Base-by-base conservation (phyloP, 352 stramenopile genomes). In the Globisporangium heterothallicum region DNA sequence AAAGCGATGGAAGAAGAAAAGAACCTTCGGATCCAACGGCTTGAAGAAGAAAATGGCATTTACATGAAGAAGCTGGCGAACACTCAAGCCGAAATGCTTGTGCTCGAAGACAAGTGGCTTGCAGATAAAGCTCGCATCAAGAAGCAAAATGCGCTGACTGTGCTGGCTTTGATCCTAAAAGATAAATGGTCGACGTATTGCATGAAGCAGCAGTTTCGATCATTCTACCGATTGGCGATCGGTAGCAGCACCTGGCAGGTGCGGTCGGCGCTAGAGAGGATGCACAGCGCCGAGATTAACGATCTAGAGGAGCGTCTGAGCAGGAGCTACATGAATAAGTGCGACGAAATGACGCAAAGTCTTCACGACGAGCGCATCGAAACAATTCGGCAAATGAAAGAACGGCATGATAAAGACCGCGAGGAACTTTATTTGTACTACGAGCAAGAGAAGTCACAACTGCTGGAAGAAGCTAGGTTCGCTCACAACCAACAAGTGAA, bases 1-100 rank as follows among this genome's bases (percentile, higher is more conserved):
- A 70, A 79, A 22, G 56, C 61, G 0, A 66, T 88, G 61, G 81
- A 88, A 46, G 63, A 80, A n/a, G 76, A 89, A 27, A 88, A 88
- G 48, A 76, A 70, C 21, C 27, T 59, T 19, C 62, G 68, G 0
- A 79, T 88, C 21, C 53, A 68, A 42, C 70, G 69, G 5, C 55
- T 86, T 0, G 70, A 86, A 12, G 70, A 69, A 6, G 78, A 86
- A 19, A 74, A 74, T 8, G 29, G 53, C 0, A 40, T 68, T 42
- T 84, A 78, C 34, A 70, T 88, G 61, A 38, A 61, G 14, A 82
- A 85, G 40, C 47, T 88, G 24, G 78, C 78, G 2, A 64, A 67
- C 12, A 58, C 71, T 2, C 74, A 88, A 62, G 74, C 70, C 4
- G 74, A 88, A 8, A 63, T 81, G 36, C 45, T 86, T 1, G 69